Evolutionary conservation across 2,329 filamentous ascomycete species (phyloP), one percentile per base, ranked within the genome.

Genomic region (Metarhizium rileyi): DNA sequence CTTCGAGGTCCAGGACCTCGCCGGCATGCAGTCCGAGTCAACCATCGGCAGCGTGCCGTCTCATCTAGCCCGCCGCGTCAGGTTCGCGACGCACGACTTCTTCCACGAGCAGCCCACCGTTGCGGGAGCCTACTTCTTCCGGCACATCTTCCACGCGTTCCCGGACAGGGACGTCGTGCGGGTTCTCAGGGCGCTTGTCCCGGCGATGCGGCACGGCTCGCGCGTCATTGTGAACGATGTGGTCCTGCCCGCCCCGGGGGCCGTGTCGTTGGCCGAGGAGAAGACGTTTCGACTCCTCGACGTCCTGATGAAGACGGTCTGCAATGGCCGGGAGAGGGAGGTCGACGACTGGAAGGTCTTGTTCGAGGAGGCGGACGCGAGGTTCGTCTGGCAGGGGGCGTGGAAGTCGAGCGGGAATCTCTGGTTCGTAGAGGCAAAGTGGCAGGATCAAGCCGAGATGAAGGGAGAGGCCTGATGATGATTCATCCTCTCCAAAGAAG

Each of bases 121-220:
- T 1, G 77, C 74, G 1, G 74, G 76, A 53, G 63, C 77, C 27
- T 81, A 79, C 62, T 64, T 78, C 49, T 70, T 79, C 59, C 72
- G 74, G 41, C 71, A 71, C 64, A 75, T 81, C 51, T 63, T 81
- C 26, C 76, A 81, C 60, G 76, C 79, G 62, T 77, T 76, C 62
- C 70, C 75, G 0, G 75, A 77, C 43, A 67, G 68, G 20, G 70
- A 74, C 47, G 66, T 66, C 2, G 56, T 70, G 28, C 61, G 64
- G 25, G 72, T 77, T 36, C 61, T 73, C 26, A 62, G 65, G 47
- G 69, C 69, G 9, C 63, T 79, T 7, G 62, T 75, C 1, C 74
- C 75, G 1, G 70, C 73, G 33, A 59, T 80, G 50, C 71, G 75
- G 57, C 67, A 71, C 2, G 70, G 77, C 20, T 67, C 74, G 14